Conservation (phyloP, 139 green algal genomes). For the Pleodorina starrii region DNA sequence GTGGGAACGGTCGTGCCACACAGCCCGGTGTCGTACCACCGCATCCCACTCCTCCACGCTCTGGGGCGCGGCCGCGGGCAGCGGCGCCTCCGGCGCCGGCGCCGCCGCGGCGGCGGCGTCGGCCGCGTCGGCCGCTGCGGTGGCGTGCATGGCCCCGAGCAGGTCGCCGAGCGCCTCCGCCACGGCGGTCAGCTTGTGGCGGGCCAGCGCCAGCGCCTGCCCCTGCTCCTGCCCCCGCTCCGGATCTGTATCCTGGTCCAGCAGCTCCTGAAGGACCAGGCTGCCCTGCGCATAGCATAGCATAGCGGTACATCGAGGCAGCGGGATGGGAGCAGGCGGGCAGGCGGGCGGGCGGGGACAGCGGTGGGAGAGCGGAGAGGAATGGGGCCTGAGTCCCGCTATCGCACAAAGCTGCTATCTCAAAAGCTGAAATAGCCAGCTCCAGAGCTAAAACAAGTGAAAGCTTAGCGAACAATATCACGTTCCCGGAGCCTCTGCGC, state of each 20-base stretch:
- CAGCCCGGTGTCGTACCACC: background rate
- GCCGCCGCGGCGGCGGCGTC: background rate
- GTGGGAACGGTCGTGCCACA: constrained; percentile 39
- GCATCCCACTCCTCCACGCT: background rate
- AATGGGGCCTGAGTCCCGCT: too few relatives aligned
- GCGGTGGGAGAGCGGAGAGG: too few relatives aligned
- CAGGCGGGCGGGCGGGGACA: too few relatives aligned
- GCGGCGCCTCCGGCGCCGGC: background rate
- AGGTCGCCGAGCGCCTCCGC: background rate
- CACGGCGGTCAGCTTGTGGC: background rate
- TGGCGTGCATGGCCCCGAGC: background rate
- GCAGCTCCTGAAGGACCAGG: constrained; percentile 10
- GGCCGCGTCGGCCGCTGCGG: background rate
- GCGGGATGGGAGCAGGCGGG: background rate
- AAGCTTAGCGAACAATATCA: too few relatives aligned
- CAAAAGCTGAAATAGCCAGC: too few relatives aligned
- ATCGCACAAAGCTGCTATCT: too few relatives aligned
- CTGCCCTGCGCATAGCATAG: background rate
- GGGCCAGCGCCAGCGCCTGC: too few relatives aligned
- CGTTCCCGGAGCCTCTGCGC: too few relatives aligned
- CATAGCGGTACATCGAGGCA: background rate
- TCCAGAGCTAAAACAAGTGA: too few relatives aligned
- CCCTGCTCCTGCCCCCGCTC: too few relatives aligned
- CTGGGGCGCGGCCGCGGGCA: background rate
- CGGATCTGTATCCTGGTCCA: background rate